A percentile compares a stretch with the other conserved stretches of the same genome.
These are phyloP conservation scores for Microbotryum silenes-acaulis DNA, from an alignment of 1,284 basidiomycete genomes.

Conservation along the genomic window DNA sequence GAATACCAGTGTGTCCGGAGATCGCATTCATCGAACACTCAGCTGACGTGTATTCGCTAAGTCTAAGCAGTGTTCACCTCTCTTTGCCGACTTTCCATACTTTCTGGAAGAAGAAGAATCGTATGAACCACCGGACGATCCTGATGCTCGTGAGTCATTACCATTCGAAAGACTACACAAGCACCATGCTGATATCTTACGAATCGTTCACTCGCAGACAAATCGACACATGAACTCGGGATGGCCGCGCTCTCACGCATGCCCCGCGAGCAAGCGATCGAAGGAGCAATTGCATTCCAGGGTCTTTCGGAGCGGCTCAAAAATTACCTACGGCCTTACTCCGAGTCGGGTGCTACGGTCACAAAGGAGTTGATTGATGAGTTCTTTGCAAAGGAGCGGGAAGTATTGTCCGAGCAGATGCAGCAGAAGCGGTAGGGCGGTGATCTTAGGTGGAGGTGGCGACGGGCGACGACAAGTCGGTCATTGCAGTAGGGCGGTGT, in stretches of 20 bases:
- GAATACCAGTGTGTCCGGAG: no score
- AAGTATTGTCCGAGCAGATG: slow-evolving; percentile 13
- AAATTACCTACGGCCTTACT: slow-evolving; percentile 41
- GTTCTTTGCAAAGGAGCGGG: slow-evolving; percentile 36
- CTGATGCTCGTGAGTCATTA: slow-evolving; percentile 24
- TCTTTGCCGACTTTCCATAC: slow-evolving; percentile 36
- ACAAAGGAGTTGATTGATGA: slow-evolving; percentile 39
- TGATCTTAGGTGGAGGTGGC: no score
- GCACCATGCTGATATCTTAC: background rate
- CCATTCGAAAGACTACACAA: background rate
- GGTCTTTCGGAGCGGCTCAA: slow-evolving; percentile 40
- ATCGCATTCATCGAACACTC: no score
- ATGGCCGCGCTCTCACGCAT: slow-evolving; percentile 40
- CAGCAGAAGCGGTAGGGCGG: background rate
- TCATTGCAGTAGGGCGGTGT: no score
- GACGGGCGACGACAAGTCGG: no score
- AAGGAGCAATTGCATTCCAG: slow-evolving; percentile 40
- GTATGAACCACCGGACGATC: slow-evolving; percentile 39
- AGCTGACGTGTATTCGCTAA: background rate
- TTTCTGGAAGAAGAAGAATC: slow-evolving; percentile 41
- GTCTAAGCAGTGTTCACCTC: slow-evolving; percentile 27
- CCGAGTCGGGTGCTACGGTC: slow-evolving; percentile 38
- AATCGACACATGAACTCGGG: slow-evolving; percentile 42
- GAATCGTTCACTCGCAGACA: slow-evolving; percentile 23
- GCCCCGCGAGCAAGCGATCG: slow-evolving; percentile 42